Evolutionary conservation across 2,329 filamentous ascomycete genomes (phyloP), one percentile per base, ranked within the genome.

Genomic region (Aspergillus alliaceus): DNA sequence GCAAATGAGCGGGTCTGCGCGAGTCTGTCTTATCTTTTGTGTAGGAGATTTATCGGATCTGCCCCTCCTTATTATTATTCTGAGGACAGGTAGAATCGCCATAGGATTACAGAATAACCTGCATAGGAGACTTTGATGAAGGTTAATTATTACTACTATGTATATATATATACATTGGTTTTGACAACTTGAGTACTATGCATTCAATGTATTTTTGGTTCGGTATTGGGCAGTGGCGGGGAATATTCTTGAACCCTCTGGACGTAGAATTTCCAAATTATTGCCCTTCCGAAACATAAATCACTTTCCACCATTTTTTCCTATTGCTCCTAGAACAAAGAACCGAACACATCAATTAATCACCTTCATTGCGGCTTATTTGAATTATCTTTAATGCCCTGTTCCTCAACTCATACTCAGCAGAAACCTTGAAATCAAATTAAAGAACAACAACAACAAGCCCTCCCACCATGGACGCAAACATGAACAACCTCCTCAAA

Each of bases 401-500:
- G 24, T n/a, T 46, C 12, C 15, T 40, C 14, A 22, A 1, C 5
- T 40, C 8, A 40, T 40, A 24, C 11, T 24, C 37, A 5, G 27
- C 27, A 9, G 9, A 29, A 29, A 9, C 9, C 3, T 34, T 14
- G 11, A 12, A 40, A 20, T 37, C n/a, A 3, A 34, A 39, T 20
- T 18, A 51, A 53, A 59, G 52, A 40, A 58, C 51, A 62, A 35
- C n/a, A n/a, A n/a, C n/a, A n/a, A n/a, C n/a, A n/a, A n/a, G n/a
- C 49, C 55, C 39, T 53, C 50, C 46, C 68, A 80, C 74, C 70
- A 81, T 80, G 81, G 81, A 84, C 76, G 86, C 82, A 74, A 81
- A 82, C 64, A 82, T 93, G 71, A 92, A 90, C 78, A 83, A 86
- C 54, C 87, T 93, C 74, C 85, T 95, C 59, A 89, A 90, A 83